These are phyloP conservation scores for Ajuga reptans DNA, from an alignment of 305 asterid species.

Conservation along the genomic window DNA sequence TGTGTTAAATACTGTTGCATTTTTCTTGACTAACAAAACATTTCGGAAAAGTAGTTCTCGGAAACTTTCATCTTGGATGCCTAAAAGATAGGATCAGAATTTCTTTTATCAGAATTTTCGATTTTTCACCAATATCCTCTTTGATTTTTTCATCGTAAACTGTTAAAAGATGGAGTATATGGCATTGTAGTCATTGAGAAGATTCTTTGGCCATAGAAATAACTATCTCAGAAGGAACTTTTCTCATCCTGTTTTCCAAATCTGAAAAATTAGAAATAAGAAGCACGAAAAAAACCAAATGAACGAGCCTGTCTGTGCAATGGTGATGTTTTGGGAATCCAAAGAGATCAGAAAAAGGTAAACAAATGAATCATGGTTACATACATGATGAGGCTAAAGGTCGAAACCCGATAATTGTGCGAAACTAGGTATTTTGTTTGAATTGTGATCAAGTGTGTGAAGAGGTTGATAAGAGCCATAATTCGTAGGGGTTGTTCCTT, in stretches of 20 bases:
- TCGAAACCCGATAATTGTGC: neutral
- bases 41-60: neutral
- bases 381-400: neutral
- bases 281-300: neutral
- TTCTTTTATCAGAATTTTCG: too few species aligned
- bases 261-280: neutral
- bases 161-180: neutral
- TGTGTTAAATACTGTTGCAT: too few species aligned
- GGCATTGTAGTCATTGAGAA: neutral
- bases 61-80: neutral
- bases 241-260: neutral
- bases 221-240: neutral
- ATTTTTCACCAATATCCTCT: neutral
- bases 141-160: too few species aligned
- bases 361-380: neutral
- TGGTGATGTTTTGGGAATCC: neutral
- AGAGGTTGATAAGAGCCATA: slow-evolving; percentile 6
- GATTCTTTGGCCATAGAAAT: neutral
- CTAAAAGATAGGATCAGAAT: neutral
- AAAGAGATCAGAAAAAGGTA: neutral
- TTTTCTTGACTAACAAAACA: neutral
- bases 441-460: neutral
- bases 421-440: neutral
- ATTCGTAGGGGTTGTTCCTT: neutral
- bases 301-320: neutral